Conservation (phyloP, 805 yeast species). For the Saccharomycopsis oosterbeekiorum region DNA sequence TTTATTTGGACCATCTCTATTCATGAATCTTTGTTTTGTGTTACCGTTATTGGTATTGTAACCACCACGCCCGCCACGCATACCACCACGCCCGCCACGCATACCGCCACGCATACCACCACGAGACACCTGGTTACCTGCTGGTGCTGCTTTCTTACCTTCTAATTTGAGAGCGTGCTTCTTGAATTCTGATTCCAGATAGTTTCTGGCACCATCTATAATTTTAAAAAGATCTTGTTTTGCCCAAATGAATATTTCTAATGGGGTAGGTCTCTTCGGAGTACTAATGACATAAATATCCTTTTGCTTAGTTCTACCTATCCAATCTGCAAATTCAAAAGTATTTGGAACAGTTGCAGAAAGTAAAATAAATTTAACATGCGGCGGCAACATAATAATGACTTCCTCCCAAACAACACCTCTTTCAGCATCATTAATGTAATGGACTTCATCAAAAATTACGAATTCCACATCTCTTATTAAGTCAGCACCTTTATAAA, state of each 20-base stretch:
- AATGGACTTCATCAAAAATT: slow-evolving; percentile 95
- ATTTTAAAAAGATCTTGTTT: slow-evolving; percentile 63
- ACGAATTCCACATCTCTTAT: slow-evolving; percentile 97
- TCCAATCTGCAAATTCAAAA: slow-evolving; percentile 96
- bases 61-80: slow-evolving; percentile 20
- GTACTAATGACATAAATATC: slow-evolving; percentile 95
- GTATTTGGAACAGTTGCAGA: slow-evolving; percentile 99
- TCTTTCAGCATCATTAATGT: slow-evolving; percentile 91
- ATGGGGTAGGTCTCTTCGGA: slow-evolving; percentile 92
- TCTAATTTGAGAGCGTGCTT: slow-evolving; percentile 47
- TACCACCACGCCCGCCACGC: slow-evolving; percentile 24
- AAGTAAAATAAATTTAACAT: slow-evolving; percentile 79
- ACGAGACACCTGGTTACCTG: slow-evolving; percentile 33
- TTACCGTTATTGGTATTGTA: slow-evolving; percentile 21
- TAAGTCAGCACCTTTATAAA: slow-evolving; percentile 91
- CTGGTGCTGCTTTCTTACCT: slow-evolving; percentile 30
- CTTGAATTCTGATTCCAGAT: slow-evolving; percentile 53
- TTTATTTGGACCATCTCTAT: slow-evolving; percentile 61
- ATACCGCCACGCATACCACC: slow-evolving; percentile 24
- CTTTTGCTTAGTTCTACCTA: slow-evolving; percentile 92
- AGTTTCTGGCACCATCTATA: slow-evolving; percentile 64
- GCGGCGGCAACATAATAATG: slow-evolving; percentile 94
- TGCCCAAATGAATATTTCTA: slow-evolving; percentile 81
- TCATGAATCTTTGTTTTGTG: slow-evolving; percentile 28
- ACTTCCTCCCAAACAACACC: slow-evolving; percentile 99